Evolutionary conservation across 164 flowering plant species (phyloP), one percentile per base, ranked within the genome.

Genomic region (Nymphaea colorata): DNA sequence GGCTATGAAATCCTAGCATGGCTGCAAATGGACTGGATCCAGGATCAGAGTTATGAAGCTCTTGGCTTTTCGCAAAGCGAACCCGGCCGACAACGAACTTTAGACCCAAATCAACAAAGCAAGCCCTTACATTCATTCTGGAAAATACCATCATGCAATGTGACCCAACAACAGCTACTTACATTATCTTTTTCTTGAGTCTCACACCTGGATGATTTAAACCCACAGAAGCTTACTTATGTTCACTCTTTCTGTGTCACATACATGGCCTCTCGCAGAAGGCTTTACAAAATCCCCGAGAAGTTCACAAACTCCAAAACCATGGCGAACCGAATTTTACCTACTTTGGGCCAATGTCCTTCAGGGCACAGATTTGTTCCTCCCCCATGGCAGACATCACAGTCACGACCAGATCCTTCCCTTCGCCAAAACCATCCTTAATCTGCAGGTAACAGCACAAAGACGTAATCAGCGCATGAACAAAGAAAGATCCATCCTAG

Each of bases 341-440:
- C 43, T 65, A 69, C 71, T 77, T 79, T 55, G 80, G 76, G 44
- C 82, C 82, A 63, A 79, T 77, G 69, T 82, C 82, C 81, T 82
- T 82, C 63, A 82, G 79, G 44, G 77, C 82, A 63, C 79, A 75
- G 61, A 81, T 81, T 71, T 81, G 84, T 59, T 81, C 84, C 62
- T 81, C 84, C 11, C 84, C 84, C 84, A 81, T 79, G 2, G 84
- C 77, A 4, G 79, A 79, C 82, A 77, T 79, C 55, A 81, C 84
- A 44, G 75, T 69, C 68, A 82, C 77, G 42, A 82, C 78, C 65
- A 82, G 69, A 68, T 79, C 84, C 64, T 82, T 82, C 25, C 84
- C 82, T 16, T 76, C 84, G 4, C 43, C 77, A 76, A 82, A 82
- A 0, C 84, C 82, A 70, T 79, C 67, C 41, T 70, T 70, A 41